Evolutionary conservation across 2,329 filamentous ascomycete genomes (phyloP).

Genomic region (Fusarium tuaranense): DNA sequence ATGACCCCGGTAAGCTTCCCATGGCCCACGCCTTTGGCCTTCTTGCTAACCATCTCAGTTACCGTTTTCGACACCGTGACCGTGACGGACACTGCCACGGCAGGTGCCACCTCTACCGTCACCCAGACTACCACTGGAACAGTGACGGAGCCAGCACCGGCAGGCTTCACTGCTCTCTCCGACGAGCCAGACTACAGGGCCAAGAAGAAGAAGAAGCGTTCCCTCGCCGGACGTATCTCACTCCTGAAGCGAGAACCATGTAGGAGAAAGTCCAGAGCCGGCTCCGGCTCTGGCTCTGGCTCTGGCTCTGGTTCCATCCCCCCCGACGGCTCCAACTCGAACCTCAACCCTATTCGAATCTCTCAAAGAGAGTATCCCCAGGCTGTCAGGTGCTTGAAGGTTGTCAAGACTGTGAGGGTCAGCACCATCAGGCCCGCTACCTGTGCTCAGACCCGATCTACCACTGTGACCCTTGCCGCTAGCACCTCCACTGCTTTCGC

Average conservation of each 20-base stretch:
- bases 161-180: not conserved
- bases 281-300: not conserved
- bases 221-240: not conserved
- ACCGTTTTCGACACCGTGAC: not conserved
- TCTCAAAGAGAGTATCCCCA: not conserved
- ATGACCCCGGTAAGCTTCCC: not conserved
- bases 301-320: not conserved
- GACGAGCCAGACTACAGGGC: not conserved
- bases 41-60: not conserved
- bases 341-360: not conserved
- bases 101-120: not conserved
- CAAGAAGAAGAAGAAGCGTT: not conserved
- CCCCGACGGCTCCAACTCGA: not conserved
- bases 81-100: not conserved
- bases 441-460: not conserved
- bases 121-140: not conserved
- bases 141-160: not conserved
- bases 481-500: not conserved
- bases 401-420: not conserved
- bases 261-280: not conserved
- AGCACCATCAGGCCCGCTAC: not conserved
- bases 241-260: not conserved
- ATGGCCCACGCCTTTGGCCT: not conserved
- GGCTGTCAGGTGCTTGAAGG: not conserved
- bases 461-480: not conserved